Evolutionary conservation across 164 flowering plant genomes (phyloP).

Genomic region (Akebia trifoliata): DNA sequence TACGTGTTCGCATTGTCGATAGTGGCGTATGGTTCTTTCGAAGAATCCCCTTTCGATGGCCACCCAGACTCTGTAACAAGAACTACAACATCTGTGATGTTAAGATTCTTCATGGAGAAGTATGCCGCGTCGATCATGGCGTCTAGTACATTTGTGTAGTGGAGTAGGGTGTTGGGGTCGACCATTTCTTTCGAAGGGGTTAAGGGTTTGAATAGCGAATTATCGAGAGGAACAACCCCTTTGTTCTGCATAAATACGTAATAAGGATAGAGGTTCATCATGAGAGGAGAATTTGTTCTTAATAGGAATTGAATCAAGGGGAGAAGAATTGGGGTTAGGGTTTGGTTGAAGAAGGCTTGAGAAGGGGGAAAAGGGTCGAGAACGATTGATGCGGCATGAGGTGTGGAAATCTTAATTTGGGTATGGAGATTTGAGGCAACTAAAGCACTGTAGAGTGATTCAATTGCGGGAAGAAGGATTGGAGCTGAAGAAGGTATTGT

Average conservation of each 20-base stretch:
- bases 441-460: constrained; percentile 65
- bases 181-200: constrained; percentile 91
- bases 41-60: constrained; percentile 80
- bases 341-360: constrained; percentile 85
- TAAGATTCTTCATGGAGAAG: constrained; percentile 80
- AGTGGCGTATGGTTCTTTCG: constrained; percentile 83
- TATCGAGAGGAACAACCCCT: constrained; percentile 87
- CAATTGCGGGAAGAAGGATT: constrained; percentile 80
- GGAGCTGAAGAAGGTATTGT: constrained; percentile 70
- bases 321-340: constrained; percentile 40
- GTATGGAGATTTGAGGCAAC: constrained; percentile 67
- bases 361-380: constrained; percentile 95
- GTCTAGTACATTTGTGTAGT: constrained; percentile 86
- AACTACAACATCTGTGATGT: constrained; percentile 63
- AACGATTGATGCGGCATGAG: constrained; percentile 71
- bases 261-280: constrained; percentile 96
- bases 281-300: constrained; percentile 64
- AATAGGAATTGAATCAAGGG: constrained; percentile 66
- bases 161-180: constrained; percentile 89
- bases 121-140: constrained; percentile 90
- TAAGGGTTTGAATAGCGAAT: constrained; percentile 69
- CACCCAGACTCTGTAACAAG: constrained; percentile 90
- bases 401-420: constrained; percentile 76
- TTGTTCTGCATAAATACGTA: constrained; percentile 95
- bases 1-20: constrained; percentile 79